Conservation (phyloP, 1,284 basidiomycete species). For the Cutaneotrichosporon mucoides region DNA sequence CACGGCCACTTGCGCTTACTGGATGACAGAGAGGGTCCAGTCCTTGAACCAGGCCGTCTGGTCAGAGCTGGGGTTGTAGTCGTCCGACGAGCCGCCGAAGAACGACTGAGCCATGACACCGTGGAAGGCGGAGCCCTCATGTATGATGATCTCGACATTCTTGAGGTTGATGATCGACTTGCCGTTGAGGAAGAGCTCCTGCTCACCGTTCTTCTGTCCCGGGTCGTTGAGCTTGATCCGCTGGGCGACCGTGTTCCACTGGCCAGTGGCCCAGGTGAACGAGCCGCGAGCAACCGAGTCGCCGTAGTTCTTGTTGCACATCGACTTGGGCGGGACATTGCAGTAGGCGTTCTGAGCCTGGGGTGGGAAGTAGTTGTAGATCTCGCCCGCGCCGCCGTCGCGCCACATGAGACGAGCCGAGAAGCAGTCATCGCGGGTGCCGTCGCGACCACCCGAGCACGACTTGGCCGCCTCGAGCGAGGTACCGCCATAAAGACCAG, state of each 20-base stretch:
- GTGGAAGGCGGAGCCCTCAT: slow-evolving; percentile 50
- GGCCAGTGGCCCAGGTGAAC: slow-evolving; percentile 60
- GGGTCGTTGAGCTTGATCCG: slow-evolving; percentile 62
- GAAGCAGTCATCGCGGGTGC: slow-evolving; percentile 45
- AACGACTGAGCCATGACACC: slow-evolving; percentile 66
- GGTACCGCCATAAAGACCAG: slow-evolving; percentile 46
- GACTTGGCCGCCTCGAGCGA: slow-evolving; percentile 27
- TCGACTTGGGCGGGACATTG: slow-evolving; percentile 24
- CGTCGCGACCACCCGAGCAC: slow-evolving; percentile 49
- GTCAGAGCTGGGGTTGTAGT: slow-evolving; percentile 57
- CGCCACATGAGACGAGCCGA: slow-evolving; percentile 50
- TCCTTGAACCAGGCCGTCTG: slow-evolving; percentile 62
- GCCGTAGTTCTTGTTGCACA: slow-evolving; percentile 40
- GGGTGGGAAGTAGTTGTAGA: slow-evolving; percentile 42
- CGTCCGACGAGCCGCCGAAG: slow-evolving; percentile 54
- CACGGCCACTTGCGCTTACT: slow-evolving; percentile 31
- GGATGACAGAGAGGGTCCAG: slow-evolving; percentile 60
- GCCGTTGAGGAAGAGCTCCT: slow-evolving; percentile 59
- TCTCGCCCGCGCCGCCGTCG: slow-evolving; percentile 37
- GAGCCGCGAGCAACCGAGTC: slow-evolving; percentile 63
- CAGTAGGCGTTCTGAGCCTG: slow-evolving; percentile 28
- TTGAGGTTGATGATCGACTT: slow-evolving; percentile 54
- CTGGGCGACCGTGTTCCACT: slow-evolving; percentile 62
- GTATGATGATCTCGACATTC: slow-evolving; percentile 55
- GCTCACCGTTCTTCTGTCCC: slow-evolving; percentile 52